phyloP scores from a whole-genome alignment of 768 basidiomycete genomes.

The Russula sp. region DNA sequence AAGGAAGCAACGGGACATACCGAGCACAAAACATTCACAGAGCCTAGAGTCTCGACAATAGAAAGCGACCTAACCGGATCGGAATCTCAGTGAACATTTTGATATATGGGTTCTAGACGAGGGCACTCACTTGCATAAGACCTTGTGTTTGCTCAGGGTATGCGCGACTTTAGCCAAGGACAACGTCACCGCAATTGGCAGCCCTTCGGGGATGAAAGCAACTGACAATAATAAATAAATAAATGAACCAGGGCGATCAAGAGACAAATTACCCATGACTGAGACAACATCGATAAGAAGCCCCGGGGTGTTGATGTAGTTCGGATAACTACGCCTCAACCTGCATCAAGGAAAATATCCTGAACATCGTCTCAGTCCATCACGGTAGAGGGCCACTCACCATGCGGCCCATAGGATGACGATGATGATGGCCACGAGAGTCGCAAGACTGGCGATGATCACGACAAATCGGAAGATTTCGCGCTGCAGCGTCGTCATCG shows the following conservation, averaged over 20 bases:
- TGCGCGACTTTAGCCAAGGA: slow-evolving; percentile 48
- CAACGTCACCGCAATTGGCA: slow-evolving; percentile 54
- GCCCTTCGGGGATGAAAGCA: slow-evolving; percentile 52
- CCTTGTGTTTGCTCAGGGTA: slow-evolving; percentile 50
- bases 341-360: slow-evolving; percentile 33
- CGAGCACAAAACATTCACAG: slow-evolving; percentile 52
- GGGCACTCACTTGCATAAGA: slow-evolving; percentile 42
- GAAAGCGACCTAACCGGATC: slow-evolving; percentile 42
- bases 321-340: slow-evolving; percentile 42
- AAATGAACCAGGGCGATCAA: neutral
- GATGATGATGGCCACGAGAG: slow-evolving; percentile 48
- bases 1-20: neutral
- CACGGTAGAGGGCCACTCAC: slow-evolving; percentile 31
- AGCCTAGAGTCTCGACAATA: slow-evolving; percentile 65
- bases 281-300: slow-evolving; percentile 59
- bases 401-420: slow-evolving; percentile 48
- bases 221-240: slow-evolving; percentile 31
- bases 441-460: slow-evolving; percentile 49
- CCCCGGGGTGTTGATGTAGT: slow-evolving; percentile 48
- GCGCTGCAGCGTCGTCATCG: slow-evolving; percentile 49
- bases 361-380: slow-evolving; percentile 18
- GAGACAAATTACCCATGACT: slow-evolving; percentile 40
- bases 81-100: neutral
- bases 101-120: neutral
- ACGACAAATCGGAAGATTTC: slow-evolving; percentile 56